These are phyloP conservation scores for Lenzites betulinus DNA, from an alignment of 768 basidiomycete genomes.

Conservation along the genomic window DNA sequence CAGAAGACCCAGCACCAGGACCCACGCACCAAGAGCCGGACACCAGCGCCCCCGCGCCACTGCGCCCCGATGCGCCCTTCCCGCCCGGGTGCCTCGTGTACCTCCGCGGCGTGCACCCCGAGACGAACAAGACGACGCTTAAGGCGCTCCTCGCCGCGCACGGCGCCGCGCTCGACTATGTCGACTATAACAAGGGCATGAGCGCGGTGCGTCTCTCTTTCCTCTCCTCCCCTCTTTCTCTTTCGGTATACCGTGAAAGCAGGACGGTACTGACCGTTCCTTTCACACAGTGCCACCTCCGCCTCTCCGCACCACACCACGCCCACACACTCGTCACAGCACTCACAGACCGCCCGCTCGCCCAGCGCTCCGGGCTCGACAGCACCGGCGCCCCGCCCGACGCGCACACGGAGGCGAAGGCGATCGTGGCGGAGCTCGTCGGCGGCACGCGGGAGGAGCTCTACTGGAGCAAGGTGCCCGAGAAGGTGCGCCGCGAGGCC, in stretches of 20 bases:
- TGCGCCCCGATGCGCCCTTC: conserved; percentile 40
- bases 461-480: conserved; percentile 82
- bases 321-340: conserved; percentile 46
- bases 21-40: background rate
- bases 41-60: background rate
- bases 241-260: background rate
- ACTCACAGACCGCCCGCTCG: conserved; percentile 40
- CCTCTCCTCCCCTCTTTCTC: background rate
- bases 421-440: conserved; percentile 57
- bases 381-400: conserved; percentile 39
- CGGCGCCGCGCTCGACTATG: conserved; percentile 60
- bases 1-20: background rate
- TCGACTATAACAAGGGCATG: conserved; percentile 79
- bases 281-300: conserved; percentile 66
- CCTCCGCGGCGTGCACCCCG: conserved; percentile 66
- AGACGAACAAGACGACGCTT: conserved; percentile 82
- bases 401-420: conserved; percentile 25
- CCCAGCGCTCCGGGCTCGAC: conserved; percentile 59
- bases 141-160: conserved; percentile 58
- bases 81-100: conserved; percentile 72
- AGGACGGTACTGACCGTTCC: background rate
- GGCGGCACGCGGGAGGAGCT: conserved; percentile 64
- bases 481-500: conserved; percentile 65
- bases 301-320: conserved; percentile 55
- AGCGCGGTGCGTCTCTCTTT: conserved; percentile 53